Evolutionary conservation across 2,329 filamentous ascomycete species (phyloP), one percentile per base, ranked within the genome.

Genomic region (Beauveria rudraprayagi): DNA sequence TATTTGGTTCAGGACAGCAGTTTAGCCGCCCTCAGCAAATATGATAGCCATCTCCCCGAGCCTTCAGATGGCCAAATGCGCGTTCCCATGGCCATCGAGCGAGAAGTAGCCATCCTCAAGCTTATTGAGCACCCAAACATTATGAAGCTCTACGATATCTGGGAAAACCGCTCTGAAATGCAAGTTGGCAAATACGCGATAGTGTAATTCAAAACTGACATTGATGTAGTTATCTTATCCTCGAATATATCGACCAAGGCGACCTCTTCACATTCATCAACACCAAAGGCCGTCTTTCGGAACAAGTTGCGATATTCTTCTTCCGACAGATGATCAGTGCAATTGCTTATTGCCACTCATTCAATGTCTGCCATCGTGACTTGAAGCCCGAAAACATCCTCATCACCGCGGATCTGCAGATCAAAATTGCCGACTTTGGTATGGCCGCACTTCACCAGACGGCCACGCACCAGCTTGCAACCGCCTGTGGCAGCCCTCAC

Each of bases 341-440:
- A 1, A 82, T 99, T 56, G 86, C 92, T 3, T 97, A 97, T 75
- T 96, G 92, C 67, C 94, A 99, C 74, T 86, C 89, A 3, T 91
- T 96, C 76, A 92, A 93, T 67, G 96, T 99, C 65, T 96, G 92
- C 71, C 94, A 99, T 71, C 89, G 94, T 26, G 94, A 99, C 68
- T 80, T 99, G 58, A 99, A 99, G 75, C 94, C 92, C 0, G 94
- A 99, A 75, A 99, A 99, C 68, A 97, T 99, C 51, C 80, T 99
- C 19, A 81, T 99, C 56, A 92, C 92, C 61, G 78, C 79, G 3
- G 78, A 87, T 52, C 83, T 88, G 58, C 86, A 90, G 62, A 86
- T 97, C 72, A 99, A 97, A 75, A 87, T 99, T 67, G 93, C 93
- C 56, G 94, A 99, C 73, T 99, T 99, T 73, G 93, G 94, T 47